These are phyloP conservation scores for Streptanthus diversifolius DNA, from an alignment of 345 rosid genomes.

Conservation along the genomic window DNA sequence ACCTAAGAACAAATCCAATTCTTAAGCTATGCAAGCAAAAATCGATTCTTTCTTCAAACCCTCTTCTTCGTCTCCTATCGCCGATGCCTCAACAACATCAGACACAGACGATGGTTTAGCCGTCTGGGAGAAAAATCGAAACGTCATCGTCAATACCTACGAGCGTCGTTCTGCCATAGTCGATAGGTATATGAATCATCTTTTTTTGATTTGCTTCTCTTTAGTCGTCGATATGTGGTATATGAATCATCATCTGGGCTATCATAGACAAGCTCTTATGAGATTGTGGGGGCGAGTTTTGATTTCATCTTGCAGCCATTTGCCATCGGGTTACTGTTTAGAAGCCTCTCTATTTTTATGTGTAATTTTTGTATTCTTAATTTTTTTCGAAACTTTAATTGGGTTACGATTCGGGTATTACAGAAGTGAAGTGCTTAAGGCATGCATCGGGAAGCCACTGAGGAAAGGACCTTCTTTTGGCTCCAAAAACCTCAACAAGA, in stretches of 20 bases:
- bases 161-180: constrained; percentile 42
- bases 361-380: background rate
- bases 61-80: constrained; percentile 21
- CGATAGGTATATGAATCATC: constrained; percentile 34
- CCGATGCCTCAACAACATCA: background rate
- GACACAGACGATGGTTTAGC: constrained; percentile 41
- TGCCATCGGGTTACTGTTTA: background rate
- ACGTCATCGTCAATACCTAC: constrained; percentile 46
- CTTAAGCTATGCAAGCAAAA: constrained; percentile 56
- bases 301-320: background rate
- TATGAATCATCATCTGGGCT: too few relatives aligned
- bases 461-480: constrained; percentile 23
- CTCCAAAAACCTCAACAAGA: constrained; percentile 48
- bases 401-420: background rate
- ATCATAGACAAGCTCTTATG: too few relatives aligned
- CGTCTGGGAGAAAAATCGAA: constrained; percentile 40
- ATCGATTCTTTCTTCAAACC: constrained; percentile 74
- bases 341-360: background rate
- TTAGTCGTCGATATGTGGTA: too few relatives aligned
- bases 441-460: background rate
- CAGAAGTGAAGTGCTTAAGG: constrained; percentile 23
- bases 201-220: background rate
- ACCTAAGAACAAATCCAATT: background rate
- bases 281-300: too few relatives aligned
- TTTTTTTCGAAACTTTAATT: background rate